Base-by-base conservation (phyloP, 441 rosid genomes). In the Gossypium lobatum region DNA sequence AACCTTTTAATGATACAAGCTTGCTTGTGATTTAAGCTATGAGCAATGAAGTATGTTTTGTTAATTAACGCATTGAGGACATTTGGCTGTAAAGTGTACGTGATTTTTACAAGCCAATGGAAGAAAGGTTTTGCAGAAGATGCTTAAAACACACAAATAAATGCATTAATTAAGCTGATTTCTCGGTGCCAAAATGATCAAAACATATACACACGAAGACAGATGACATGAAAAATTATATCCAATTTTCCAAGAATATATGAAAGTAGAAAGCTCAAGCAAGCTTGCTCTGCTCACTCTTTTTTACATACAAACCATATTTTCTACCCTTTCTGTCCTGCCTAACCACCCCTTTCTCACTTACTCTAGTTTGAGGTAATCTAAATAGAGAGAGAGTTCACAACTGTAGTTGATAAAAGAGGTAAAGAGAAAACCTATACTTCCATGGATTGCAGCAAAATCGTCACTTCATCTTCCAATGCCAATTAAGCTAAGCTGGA, bases 401-500 rank as follows among this genome's bases (percentile, higher is more conserved):
- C n/a, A 16, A n/a, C 9, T 13, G 28, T 4, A 55, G 60, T 55
- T 20, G 60, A 55, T 20, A 8, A 23, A 50, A 18, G 48, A 39
- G 48, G 61, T 57, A 57, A 21, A 57, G 54, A 20, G 2, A 18
- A n/a, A 48, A 5, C 39, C 58, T 46, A 46, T 25, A 28, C 52
- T 23, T 25, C 58, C 71, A 50, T 46, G 60, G 34, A 26, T 31
- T 69, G 61, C 46, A 69, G 28, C 46, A 26, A 5, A 68, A 68
- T 34, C 2, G 8, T 34, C 52, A 18, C 59, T 46, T 84, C 84
- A 86, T 75, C 74, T 76, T 76, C 89, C 82, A 13, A 85, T 68
- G 61, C 91, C 87, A 61, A 87, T 66, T 20, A 87, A 65, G 54
- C 75, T 73, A 65, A 87, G 81, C 91, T 87, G 91, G 63, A 55